Percentiles rank a stretch among this genome's conserved stretches.
Evolutionary conservation across 305 asterid species (phyloP).

Genomic region (Plantago coronopus): DNA sequence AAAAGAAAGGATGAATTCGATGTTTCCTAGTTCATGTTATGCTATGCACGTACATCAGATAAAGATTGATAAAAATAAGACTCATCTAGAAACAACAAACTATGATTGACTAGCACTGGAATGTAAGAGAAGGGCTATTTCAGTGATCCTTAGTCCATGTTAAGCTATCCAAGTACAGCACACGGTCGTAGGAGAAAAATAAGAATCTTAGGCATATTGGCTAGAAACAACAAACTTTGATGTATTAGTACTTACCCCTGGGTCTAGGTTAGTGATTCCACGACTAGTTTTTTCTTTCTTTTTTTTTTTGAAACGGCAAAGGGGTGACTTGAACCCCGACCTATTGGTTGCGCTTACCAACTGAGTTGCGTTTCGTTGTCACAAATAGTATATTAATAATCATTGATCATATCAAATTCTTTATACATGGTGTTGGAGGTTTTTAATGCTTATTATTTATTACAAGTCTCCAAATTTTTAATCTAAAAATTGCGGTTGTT

Average conservation of each 20-base stretch:
- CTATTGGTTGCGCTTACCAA: no score
- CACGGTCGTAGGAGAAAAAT: not conserved
- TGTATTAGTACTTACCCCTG: not conserved
- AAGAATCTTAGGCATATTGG: not conserved
- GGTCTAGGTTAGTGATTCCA: no score
- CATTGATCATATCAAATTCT: no score
- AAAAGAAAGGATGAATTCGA: conserved; percentile 6
- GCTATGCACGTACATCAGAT: conserved; percentile 12
- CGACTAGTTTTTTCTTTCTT: no score
- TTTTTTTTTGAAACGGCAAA: no score
- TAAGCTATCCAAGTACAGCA: conserved; percentile 15
- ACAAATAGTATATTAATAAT: no score
- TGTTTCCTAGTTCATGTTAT: conserved; percentile 8
- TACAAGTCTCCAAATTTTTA: no score
- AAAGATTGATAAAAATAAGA: conserved; percentile 5
- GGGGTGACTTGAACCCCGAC: no score
- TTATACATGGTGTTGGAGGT: no score
- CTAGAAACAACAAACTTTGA: conserved; percentile 15
- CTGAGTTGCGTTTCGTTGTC: no score
- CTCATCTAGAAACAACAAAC: conserved; percentile 10
- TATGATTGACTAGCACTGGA: not conserved
- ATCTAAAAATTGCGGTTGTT: no score
- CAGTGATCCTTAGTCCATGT: conserved; percentile 3
- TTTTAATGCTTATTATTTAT: no score
- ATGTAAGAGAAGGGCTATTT: conserved; percentile 17